Conservation (phyloP, 2,329 filamentous ascomycete species). For the Colletotrichum gloeosporioides region DNA sequence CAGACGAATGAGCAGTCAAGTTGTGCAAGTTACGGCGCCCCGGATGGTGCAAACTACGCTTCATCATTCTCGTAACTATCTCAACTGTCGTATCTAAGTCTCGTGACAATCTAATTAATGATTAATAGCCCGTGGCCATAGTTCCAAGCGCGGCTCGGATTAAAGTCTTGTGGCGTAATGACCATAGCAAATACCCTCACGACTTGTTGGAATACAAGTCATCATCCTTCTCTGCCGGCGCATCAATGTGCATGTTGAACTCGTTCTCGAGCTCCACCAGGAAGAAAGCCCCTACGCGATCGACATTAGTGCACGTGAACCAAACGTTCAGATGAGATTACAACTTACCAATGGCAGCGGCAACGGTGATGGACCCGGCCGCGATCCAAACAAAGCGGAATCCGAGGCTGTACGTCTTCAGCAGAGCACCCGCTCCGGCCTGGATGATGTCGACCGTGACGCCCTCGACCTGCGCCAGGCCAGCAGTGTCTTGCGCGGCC, state of each 20-base stretch:
- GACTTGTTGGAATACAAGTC: not conserved
- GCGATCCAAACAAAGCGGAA: slow-evolving; percentile 39
- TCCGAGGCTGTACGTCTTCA: slow-evolving; percentile 30
- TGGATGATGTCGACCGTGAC: slow-evolving; percentile 32
- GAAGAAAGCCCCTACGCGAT: not conserved
- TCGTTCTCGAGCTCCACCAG: slow-evolving; percentile 37
- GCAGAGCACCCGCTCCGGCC: slow-evolving; percentile 28
- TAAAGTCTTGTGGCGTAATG: not conserved
- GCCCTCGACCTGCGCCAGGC: slow-evolving; percentile 30
- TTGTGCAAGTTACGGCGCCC: not conserved
- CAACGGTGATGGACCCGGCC: slow-evolving; percentile 29
- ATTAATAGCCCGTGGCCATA: not conserved
- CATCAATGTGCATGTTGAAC: slow-evolving; percentile 42
- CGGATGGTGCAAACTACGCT: not conserved
- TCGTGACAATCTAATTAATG: not conserved
- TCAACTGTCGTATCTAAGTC: not conserved
- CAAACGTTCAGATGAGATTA: not conserved
- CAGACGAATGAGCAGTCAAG: not conserved
- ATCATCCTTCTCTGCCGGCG: slow-evolving; percentile 37
- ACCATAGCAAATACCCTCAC: not conserved
- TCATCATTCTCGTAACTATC: not conserved
- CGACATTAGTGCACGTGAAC: fast-evolving
- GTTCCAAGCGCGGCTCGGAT: not conserved
- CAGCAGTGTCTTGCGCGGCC: slow-evolving; percentile 28
- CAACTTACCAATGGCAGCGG: slow-evolving; percentile 32